These are phyloP conservation scores for Wilcoxina mikolae DNA, from an alignment of 495 filamentous ascomycete species.

Conservation along the genomic window DNA sequence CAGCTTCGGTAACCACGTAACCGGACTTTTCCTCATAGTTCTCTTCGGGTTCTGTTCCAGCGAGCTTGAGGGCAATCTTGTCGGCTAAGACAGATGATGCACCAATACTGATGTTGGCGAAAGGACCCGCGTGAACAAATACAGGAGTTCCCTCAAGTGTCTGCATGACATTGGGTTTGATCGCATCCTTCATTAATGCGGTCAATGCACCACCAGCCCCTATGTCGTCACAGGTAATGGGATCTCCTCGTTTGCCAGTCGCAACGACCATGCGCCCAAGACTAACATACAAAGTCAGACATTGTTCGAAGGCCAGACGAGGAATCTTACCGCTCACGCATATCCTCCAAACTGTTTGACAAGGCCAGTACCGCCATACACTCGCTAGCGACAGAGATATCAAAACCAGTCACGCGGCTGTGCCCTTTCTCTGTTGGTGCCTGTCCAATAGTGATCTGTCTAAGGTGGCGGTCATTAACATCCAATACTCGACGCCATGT, in stretches of 20 bases:
- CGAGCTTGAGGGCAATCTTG: constrained; percentile 86
- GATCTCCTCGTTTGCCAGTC: constrained; percentile 67
- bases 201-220: constrained; percentile 84
- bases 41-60: constrained; percentile 91
- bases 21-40: constrained; percentile 69
- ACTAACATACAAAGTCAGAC: constrained; percentile 10
- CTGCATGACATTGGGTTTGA: constrained; percentile 98
- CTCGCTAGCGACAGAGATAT: constrained; percentile 93
- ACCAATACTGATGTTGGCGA: constrained; percentile 96
- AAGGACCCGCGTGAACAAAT: constrained; percentile 91
- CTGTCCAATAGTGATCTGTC: constrained; percentile 72
- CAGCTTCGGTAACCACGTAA: constrained; percentile 94
- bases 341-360: constrained; percentile 71
- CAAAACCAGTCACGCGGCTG: constrained; percentile 75
- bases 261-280: constrained; percentile 95
- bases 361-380: constrained; percentile 97
- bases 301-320: background rate
- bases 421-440: constrained; percentile 82
- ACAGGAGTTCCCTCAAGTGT: constrained; percentile 93
- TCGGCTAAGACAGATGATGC: constrained; percentile 90
- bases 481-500: constrained; percentile 94
- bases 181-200: constrained; percentile 92
- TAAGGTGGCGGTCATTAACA: constrained; percentile 89
- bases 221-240: constrained; percentile 90
- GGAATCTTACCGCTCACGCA: constrained; percentile 56